Conservation (phyloP, 2,329 filamentous ascomycete genomes). For the Diaporthe longicolla region DNA sequence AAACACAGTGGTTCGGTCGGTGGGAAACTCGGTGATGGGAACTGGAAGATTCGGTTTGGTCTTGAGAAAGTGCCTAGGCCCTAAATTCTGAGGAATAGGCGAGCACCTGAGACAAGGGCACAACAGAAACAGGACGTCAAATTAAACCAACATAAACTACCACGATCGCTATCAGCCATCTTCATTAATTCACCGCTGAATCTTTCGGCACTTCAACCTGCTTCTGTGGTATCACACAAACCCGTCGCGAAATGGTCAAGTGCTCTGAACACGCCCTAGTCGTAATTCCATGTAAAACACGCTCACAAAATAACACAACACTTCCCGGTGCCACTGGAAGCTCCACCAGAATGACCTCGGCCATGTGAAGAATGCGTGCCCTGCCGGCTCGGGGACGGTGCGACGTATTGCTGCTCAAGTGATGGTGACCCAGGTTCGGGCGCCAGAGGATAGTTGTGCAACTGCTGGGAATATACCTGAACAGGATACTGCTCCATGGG, state of each 20-base stretch:
- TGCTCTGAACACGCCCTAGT: not conserved
- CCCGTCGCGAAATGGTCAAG: not conserved
- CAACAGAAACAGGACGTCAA: not conserved
- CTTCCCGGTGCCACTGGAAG: not conserved
- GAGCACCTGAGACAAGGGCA: not conserved
- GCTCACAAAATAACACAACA: not conserved
- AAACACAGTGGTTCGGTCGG: not conserved
- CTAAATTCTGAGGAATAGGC: not conserved
- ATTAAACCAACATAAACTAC: not conserved
- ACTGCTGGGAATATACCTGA: too few species aligned
- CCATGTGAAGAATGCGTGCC: not conserved
- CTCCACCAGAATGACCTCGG: not conserved
- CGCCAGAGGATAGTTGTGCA: not conserved
- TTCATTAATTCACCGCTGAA: too few species aligned
- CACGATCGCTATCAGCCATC: not conserved
- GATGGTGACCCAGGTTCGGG: too few species aligned
- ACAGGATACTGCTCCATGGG: too few species aligned
- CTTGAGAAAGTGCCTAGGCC: not conserved
- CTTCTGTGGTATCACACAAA: not conserved
- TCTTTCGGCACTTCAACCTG: too few species aligned
- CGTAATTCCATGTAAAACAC: not conserved
- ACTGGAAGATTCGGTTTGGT: conserved; percentile 6
- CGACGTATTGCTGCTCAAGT: not conserved
- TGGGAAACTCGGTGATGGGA: conserved; percentile 21
- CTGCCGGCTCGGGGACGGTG: not conserved